Conservation (phyloP, 371 early-diverging fungal genomes). For the Mortierella sp. region DNA sequence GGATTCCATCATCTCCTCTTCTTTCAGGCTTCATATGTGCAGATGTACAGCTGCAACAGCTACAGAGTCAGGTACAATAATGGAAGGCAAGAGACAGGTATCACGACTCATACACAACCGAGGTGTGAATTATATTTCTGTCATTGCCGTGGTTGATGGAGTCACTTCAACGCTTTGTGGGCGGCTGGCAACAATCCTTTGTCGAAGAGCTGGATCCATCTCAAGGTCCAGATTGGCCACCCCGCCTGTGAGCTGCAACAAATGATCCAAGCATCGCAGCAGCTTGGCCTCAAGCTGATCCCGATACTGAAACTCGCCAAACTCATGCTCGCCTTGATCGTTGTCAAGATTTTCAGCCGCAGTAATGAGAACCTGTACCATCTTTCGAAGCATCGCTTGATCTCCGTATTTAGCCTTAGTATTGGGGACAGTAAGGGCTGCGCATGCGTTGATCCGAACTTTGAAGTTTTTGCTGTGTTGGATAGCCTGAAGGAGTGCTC, state of each 20-base stretch:
- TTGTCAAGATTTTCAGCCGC: constrained; percentile 55
- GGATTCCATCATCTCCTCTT: too few relatives aligned
- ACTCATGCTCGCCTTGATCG: constrained; percentile 62
- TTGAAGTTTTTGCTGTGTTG: constrained; percentile 78
- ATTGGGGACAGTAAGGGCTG: constrained; percentile 68
- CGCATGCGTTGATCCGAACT: constrained; percentile 82
- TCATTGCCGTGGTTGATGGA: too few relatives aligned
- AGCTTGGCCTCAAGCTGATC: constrained; percentile 69
- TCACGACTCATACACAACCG: too few relatives aligned
- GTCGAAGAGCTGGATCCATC: constrained; percentile 22
- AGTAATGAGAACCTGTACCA: constrained; percentile 58
- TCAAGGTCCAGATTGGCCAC: constrained; percentile 20
- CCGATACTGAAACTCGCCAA: constrained; percentile 72
- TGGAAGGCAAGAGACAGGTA: too few relatives aligned
- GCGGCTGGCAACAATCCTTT: constrained; percentile 40
- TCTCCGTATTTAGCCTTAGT: constrained; percentile 63
- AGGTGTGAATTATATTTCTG: too few relatives aligned
- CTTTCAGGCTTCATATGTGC: too few relatives aligned
- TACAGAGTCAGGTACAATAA: too few relatives aligned
- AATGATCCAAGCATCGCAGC: constrained; percentile 42
- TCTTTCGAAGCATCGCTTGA: constrained; percentile 45
- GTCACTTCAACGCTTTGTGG: neutral
- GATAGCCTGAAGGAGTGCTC: constrained; percentile 65
- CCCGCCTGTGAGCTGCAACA: constrained; percentile 41
- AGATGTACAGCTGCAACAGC: too few relatives aligned